A percentile compares a stretch with the other conserved stretches of the same genome.
These are phyloP conservation scores for Scolecobasidium constrictum DNA, from an alignment of 2,329 filamentous ascomycete genomes.

Conservation along the genomic window DNA sequence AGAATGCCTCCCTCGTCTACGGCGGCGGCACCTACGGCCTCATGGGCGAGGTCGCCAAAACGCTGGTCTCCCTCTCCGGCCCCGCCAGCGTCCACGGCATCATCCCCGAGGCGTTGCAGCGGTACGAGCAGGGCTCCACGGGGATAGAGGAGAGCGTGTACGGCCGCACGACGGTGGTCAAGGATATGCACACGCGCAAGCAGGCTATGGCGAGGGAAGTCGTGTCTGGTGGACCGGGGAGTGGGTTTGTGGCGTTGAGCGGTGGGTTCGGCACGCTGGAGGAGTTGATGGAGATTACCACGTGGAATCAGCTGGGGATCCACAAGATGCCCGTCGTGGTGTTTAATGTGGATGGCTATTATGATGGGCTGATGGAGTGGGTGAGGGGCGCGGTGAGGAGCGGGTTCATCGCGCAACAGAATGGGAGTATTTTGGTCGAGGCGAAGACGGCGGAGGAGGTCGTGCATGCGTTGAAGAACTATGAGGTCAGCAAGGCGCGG, in stretches of 20 bases:
- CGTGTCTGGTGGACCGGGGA: conserved; percentile 66
- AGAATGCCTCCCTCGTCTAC: conserved; percentile 79
- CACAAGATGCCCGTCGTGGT: conserved; percentile 70
- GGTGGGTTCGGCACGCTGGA: conserved; percentile 94
- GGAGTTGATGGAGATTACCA: conserved; percentile 83
- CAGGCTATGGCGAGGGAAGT: conserved; percentile 87
- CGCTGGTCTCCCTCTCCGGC: conserved; percentile 72
- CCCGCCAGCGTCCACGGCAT: conserved; percentile 81
- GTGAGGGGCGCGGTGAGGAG: conserved; percentile 62
- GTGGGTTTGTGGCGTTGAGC: conserved; percentile 77
- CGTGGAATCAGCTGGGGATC: conserved; percentile 96
- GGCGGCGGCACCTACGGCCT: conserved; percentile 89
- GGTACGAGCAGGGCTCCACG: conserved; percentile 55
- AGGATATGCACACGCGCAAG: conserved; percentile 95
- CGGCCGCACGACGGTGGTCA: conserved; percentile 77
- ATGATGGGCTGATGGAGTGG: conserved; percentile 78
- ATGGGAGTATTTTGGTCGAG: conserved; percentile 68
- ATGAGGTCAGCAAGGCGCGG: conserved; percentile 63
- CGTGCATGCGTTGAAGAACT: conserved; percentile 57
- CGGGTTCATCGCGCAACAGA: conserved; percentile 64
- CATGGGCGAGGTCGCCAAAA: conserved; percentile 89
- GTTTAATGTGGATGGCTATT: conserved; percentile 83
- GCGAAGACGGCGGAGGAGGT: conserved; percentile 63
- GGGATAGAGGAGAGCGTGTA: conserved; percentile 53
- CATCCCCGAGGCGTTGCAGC: conserved; percentile 76